These are phyloP conservation scores for Rutstroemia sp. DNA, from an alignment of 2,329 filamentous ascomycete species.

Conservation along the genomic window DNA sequence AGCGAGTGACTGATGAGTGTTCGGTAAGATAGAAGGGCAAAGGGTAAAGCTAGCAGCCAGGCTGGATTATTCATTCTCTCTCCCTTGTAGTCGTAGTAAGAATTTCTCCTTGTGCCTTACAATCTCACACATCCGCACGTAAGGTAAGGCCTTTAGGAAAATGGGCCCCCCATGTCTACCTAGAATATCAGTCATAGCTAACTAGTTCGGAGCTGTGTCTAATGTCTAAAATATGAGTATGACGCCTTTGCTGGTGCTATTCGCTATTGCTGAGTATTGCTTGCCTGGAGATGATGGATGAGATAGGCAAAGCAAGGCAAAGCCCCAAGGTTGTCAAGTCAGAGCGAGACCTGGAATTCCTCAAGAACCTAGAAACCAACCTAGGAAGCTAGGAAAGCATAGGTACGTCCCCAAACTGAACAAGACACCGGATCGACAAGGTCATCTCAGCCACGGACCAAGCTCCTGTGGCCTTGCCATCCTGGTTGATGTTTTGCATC, in stretches of 20 bases:
- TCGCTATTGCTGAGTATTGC: background rate
- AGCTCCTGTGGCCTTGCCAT: conserved; percentile 2
- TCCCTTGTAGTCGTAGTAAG: too few species aligned
- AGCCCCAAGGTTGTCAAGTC: background rate
- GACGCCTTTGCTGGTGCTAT: background rate
- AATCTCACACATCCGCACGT: too few species aligned
- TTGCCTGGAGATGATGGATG: background rate
- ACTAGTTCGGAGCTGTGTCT: background rate
- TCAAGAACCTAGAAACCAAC: background rate
- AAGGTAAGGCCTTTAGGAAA: background rate
- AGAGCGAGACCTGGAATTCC: background rate
- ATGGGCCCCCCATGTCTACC: background rate
- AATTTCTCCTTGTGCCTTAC: too few species aligned
- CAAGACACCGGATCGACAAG: conserved; percentile 6
- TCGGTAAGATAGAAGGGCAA: too few species aligned
- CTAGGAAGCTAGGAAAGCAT: background rate
- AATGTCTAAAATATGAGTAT: background rate
- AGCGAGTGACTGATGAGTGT: background rate
- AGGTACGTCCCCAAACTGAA: background rate
- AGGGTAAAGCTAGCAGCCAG: too few species aligned
- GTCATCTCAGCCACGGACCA: conserved; percentile 4
- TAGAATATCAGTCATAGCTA: conserved; percentile 4
- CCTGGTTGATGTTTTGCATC: conserved; percentile 7
- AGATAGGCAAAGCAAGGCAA: background rate
- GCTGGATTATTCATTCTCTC: too few species aligned